Conservation (phyloP, 1,284 basidiomycete species). For the Cryptococcus amylolentus region DNA sequence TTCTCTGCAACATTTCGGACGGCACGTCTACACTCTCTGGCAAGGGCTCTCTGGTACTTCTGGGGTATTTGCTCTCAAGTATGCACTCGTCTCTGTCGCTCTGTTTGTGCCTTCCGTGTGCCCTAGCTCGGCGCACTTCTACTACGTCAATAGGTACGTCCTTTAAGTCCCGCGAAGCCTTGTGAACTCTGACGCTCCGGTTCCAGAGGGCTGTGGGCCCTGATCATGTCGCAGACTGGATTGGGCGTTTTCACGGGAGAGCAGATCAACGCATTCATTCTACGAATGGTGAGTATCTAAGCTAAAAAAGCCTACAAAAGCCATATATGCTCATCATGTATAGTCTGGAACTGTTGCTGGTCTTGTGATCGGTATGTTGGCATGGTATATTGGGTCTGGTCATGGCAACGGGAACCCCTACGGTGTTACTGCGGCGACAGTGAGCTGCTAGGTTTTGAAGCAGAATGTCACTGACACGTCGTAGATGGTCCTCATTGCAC, state of each 20-base stretch:
- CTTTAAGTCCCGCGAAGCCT: not conserved
- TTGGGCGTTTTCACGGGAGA: slow-evolving; percentile 62
- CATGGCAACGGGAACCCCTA: slow-evolving; percentile 58
- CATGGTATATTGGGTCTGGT: slow-evolving; percentile 59
- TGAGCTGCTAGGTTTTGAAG: slow-evolving; percentile 52
- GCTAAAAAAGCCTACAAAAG: not conserved
- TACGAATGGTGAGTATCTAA: slow-evolving; percentile 48
- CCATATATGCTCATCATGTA: not conserved
- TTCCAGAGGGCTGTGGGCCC: slow-evolving; percentile 56
- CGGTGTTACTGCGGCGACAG: slow-evolving; percentile 58
- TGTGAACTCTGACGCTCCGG: not conserved
- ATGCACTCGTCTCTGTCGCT: slow-evolving; percentile 56
- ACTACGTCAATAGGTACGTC: slow-evolving; percentile 36
- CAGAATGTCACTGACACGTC: not conserved
- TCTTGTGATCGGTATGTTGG: slow-evolving; percentile 55
- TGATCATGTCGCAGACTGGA: slow-evolving; percentile 66
- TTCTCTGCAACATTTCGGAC: slow-evolving; percentile 32
- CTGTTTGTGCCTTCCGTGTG: slow-evolving; percentile 60
- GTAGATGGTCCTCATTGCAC: slow-evolving; percentile 55
- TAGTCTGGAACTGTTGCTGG: slow-evolving; percentile 53
- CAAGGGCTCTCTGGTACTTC: slow-evolving; percentile 27
- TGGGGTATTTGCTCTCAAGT: slow-evolving; percentile 58
- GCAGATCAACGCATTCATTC: slow-evolving; percentile 57
- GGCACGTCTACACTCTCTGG: slow-evolving; percentile 21
- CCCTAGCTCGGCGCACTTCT: slow-evolving; percentile 47